Conservation (phyloP, 2,329 filamentous ascomycete genomes). For the Atkinsonella texensis region DNA sequence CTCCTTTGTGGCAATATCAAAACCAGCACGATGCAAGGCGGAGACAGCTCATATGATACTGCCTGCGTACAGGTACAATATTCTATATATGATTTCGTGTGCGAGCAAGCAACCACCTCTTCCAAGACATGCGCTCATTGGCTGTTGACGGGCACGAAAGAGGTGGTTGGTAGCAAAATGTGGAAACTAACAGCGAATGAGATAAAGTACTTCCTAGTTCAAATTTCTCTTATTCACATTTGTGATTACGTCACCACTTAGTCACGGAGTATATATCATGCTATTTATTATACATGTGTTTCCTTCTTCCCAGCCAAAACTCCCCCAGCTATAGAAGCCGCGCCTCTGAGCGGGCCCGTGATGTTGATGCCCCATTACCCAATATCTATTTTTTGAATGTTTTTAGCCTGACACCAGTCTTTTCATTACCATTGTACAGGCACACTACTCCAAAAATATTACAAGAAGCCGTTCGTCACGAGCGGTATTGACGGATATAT, state of each 20-base stretch:
- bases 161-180: no score
- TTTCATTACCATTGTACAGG: background rate
- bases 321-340: background rate
- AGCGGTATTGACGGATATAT: no score
- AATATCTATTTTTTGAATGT: background rate
- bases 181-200: no score
- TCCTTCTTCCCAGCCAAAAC: background rate
- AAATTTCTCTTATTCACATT: no score
- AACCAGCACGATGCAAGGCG: background rate
- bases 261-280: background rate
- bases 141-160: no score
- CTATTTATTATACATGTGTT: background rate
- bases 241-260: no score
- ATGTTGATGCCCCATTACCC: background rate
- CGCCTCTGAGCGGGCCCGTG: background rate
- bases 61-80: no score
- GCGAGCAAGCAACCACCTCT: no score
- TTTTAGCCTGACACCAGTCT: background rate
- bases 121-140: no score
- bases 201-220: no score
- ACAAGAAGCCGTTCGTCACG: background rate
- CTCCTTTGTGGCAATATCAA: no score
- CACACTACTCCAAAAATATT: constrained; percentile 3
- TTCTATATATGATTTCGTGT: no score
- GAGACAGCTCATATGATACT: background rate